Evolutionary conservation across 108 stramenopile genomes (phyloP).

Genomic region (Skeletonema grethae): DNA sequence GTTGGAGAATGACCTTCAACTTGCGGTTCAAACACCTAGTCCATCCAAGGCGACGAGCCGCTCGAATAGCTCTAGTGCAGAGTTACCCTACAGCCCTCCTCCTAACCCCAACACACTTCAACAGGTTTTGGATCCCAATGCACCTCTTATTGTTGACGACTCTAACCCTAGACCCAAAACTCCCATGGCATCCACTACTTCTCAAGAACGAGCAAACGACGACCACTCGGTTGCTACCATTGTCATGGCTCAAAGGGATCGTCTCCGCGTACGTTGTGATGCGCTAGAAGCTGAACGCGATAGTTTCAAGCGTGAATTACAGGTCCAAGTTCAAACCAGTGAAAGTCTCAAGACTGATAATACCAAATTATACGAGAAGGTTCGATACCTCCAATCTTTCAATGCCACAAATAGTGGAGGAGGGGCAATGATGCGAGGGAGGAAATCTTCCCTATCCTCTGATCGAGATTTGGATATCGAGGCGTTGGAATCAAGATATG

Average conservation of each 20-base stretch:
- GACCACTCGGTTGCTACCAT: conserved; percentile 91
- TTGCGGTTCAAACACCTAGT: conserved; percentile 52
- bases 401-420: conserved; percentile 37
- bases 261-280: conserved; percentile 75
- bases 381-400: conserved; percentile 83
- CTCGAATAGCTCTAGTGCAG: conserved; percentile 14
- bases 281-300: conserved; percentile 86
- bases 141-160: conserved; percentile 34
- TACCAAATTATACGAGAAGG: conserved; percentile 90
- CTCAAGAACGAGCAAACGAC: conserved; percentile 69
- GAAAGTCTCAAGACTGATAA: conserved; percentile 87
- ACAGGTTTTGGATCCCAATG: conserved; percentile 70
- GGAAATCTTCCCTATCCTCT: conserved; percentile 13
- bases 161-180: conserved; percentile 15
- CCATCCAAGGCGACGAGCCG: conserved; percentile 16
- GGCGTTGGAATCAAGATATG: conserved; percentile 87
- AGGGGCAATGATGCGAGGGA: conserved; percentile 21
- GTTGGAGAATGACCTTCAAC: conserved; percentile 80
- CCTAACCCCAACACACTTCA: conserved; percentile 63
- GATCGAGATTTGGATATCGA: conserved; percentile 86
- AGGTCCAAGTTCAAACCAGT: conserved; percentile 70
- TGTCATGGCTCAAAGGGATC: conserved; percentile 89
- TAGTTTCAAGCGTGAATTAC: conserved; percentile 87
- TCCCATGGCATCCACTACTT: neutral
- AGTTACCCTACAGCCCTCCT: conserved; percentile 21